These are phyloP conservation scores for Mikania micrantha DNA, from an alignment of 129 eudicot genomes.

Conservation along the genomic window DNA sequence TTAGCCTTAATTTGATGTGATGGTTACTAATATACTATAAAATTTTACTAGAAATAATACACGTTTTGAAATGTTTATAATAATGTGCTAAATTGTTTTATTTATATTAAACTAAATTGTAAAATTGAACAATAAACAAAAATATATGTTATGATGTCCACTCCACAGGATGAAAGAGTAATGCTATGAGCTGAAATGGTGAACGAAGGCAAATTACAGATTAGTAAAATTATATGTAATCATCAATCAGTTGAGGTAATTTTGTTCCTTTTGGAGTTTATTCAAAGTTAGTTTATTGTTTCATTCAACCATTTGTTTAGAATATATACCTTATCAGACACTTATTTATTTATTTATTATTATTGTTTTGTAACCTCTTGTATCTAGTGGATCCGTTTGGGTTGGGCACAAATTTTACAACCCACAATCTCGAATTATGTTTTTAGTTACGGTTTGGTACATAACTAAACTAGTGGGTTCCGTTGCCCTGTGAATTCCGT, in stretches of 20 bases:
- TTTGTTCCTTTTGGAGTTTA: constrained; percentile 9
- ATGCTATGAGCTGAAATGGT: background rate
- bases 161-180: background rate
- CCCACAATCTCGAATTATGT: background rate
- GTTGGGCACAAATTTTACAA: background rate
- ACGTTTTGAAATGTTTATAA: background rate
- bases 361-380: constrained; percentile 3
- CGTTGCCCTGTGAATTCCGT: no score
- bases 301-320: constrained; percentile 32
- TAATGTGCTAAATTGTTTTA: background rate
- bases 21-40: background rate
- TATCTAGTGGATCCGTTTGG: background rate
- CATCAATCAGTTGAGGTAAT: constrained; percentile 9
- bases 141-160: background rate
- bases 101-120: background rate
- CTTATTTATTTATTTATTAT: background rate
- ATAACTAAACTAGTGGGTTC: no score
- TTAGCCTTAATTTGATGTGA: no score
- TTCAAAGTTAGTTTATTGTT: constrained; percentile 22
- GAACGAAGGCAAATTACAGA: constrained; percentile 26
- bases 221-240: constrained; percentile 1
- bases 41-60: background rate
- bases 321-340: constrained; percentile 1
- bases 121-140: background rate
- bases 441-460: background rate